Percentiles rank a stretch among this genome's conserved stretches.
These are phyloP conservation scores for Cutaneotrichosporon dermatis DNA, from an alignment of 1,284 basidiomycete genomes.

Conservation along the genomic window DNA sequence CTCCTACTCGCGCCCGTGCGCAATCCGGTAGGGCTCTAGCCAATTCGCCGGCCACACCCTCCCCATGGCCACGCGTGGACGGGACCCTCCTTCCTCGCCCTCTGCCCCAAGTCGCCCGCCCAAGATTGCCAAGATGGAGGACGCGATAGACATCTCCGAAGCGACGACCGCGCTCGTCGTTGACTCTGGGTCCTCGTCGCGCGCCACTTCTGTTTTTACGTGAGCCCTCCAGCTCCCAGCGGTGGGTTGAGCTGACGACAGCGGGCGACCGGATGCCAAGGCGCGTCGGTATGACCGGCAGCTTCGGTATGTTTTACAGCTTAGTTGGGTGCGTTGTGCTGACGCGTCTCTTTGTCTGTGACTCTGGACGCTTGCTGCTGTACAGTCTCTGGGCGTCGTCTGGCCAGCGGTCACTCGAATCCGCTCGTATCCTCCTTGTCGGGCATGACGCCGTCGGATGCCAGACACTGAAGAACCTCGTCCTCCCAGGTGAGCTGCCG, in stretches of 20 bases:
- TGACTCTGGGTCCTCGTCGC: slow-evolving; percentile 9
- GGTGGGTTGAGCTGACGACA: slow-evolving; percentile 11
- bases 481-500: slow-evolving; percentile 64
- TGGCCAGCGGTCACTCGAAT: slow-evolving; percentile 87
- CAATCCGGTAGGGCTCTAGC: background rate
- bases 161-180: slow-evolving; percentile 25
- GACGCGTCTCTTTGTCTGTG: too few relatives aligned
- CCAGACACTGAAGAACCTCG: slow-evolving; percentile 88
- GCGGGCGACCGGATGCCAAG: slow-evolving; percentile 68
- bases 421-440: slow-evolving; percentile 73
- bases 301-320: slow-evolving; percentile 59
- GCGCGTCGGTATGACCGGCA: slow-evolving; percentile 87
- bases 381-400: slow-evolving; percentile 86
- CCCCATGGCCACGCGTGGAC: slow-evolving; percentile 10
- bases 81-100: slow-evolving; percentile 15
- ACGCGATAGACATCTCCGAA: slow-evolving; percentile 36
- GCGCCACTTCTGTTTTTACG: slow-evolving; percentile 16
- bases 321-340: too few relatives aligned
- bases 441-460: slow-evolving; percentile 75
- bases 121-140: slow-evolving; percentile 45
- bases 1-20: background rate
- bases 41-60: background rate
- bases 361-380: too few relatives aligned
- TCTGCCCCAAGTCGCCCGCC: slow-evolving; percentile 14
- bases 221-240: background rate